These are phyloP conservation scores for Dicorynia guianensis DNA, from an alignment of 306 rosid genomes.

Conservation along the genomic window DNA sequence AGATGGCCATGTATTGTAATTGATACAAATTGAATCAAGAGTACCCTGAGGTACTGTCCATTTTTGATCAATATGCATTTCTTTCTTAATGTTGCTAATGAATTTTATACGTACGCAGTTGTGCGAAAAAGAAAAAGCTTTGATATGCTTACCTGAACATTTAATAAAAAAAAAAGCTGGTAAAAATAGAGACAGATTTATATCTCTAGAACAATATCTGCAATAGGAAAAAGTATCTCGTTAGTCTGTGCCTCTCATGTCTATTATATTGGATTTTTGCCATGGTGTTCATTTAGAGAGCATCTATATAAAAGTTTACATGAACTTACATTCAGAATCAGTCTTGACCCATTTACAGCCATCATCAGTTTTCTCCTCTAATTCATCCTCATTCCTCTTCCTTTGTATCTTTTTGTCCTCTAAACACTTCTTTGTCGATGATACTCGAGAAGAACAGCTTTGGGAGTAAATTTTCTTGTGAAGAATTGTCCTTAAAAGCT, in stretches of 20 bases:
- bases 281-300: not conserved
- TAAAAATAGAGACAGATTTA: conserved; percentile 44
- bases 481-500: conserved; percentile 89
- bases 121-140: not conserved
- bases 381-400: conserved; percentile 50
- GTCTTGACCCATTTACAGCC: conserved; percentile 97
- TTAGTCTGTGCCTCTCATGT: conserved; percentile 18
- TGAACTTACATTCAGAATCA: conserved; percentile 92
- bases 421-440: conserved; percentile 62
- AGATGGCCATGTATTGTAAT: too few relatives aligned
- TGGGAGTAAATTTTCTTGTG: conserved; percentile 77
- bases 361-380: conserved; percentile 52
- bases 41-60: too few relatives aligned
- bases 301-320: not conserved
- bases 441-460: conserved; percentile 49
- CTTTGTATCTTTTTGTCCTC: conserved; percentile 59
- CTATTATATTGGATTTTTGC: not conserved
- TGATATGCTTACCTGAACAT: conserved; percentile 45
- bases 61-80: too few relatives aligned
- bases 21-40: too few relatives aligned
- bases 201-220: conserved; percentile 98
- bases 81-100: too few relatives aligned
- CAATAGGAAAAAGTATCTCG: conserved; percentile 38
- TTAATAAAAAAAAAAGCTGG: conserved; percentile 34
- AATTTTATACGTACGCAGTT: too few relatives aligned